A percentile compares a stretch with the other conserved stretches of the same genome.
Evolutionary conservation across 495 filamentous ascomycete genomes (phyloP).

Genomic region (Terfezia claveryi): DNA sequence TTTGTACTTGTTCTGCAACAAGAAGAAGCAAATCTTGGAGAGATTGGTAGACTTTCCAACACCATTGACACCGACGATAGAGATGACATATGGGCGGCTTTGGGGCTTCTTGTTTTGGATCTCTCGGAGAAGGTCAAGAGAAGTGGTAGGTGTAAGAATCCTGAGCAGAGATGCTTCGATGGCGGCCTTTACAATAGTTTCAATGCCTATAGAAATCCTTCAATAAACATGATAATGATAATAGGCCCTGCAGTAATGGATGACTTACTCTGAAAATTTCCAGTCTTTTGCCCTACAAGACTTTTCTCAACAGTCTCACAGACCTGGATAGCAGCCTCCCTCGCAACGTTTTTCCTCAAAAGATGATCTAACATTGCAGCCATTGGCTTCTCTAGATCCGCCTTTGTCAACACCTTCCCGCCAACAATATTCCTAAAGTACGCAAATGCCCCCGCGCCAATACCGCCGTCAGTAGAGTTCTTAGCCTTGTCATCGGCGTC

Average conservation of each 20-base stretch:
- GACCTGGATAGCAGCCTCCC: constrained; percentile 75
- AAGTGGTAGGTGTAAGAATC: constrained; percentile 86
- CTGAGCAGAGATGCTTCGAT: constrained; percentile 81
- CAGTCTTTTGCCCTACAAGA: constrained; percentile 75
- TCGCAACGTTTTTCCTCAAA: constrained; percentile 85
- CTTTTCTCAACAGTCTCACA: constrained; percentile 81
- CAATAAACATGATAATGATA: constrained; percentile 3
- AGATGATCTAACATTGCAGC: constrained; percentile 92
- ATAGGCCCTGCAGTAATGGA: neutral
- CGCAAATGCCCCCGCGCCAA: constrained; percentile 33
- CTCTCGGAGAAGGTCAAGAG: constrained; percentile 79
- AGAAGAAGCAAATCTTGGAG: constrained; percentile 90
- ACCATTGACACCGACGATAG: constrained; percentile 92
- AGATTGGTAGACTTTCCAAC: constrained; percentile 95
- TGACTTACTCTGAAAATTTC: constrained; percentile 61
- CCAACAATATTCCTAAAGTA: constrained; percentile 88
- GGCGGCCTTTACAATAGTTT: constrained; percentile 54
- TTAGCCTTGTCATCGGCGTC: constrained; percentile 34
- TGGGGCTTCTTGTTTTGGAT: constrained; percentile 51
- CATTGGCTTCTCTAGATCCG: constrained; percentile 74
- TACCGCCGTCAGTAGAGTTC: constrained; percentile 23
- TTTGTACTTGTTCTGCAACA: constrained; percentile 86
- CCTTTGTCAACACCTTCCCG: constrained; percentile 69
- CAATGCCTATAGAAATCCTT: constrained; percentile 31
- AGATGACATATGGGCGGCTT: constrained; percentile 71